A percentile compares a stretch with the other conserved stretches of the same genome.
Conservation (phyloP, 805 yeast genomes). For the Candida schatavii region DNA sequence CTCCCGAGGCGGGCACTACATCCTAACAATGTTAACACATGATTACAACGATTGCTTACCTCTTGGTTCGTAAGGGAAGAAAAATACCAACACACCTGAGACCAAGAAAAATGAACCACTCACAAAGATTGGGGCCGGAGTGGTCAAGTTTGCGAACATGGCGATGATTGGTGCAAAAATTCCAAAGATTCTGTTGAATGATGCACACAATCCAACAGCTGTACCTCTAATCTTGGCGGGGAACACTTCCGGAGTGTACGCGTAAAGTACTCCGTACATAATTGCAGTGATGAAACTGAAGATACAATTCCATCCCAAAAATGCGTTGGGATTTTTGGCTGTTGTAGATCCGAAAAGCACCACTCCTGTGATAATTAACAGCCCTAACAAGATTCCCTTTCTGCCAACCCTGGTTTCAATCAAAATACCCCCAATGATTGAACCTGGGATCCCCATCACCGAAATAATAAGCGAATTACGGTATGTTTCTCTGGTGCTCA, state of each 20-base stretch:
- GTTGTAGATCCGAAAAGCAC: constrained; percentile 63
- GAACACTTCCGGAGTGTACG: constrained; percentile 65
- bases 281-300: constrained; percentile 49
- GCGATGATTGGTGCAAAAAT: constrained; percentile 57
- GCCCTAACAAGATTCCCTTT: constrained; percentile 53
- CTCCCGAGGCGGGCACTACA: no score
- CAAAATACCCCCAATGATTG: constrained; percentile 29
- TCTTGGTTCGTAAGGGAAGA: constrained; percentile 28
- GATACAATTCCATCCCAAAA: constrained; percentile 47
- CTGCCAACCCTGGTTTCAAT: constrained; percentile 46
- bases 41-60: constrained; percentile 14
- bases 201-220: constrained; percentile 59
- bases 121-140: constrained; percentile 60
- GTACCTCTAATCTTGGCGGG: constrained; percentile 51
- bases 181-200: constrained; percentile 50
- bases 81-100: constrained; percentile 34
- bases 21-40: background rate
- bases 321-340: constrained; percentile 48
- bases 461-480: constrained; percentile 31
- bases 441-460: constrained; percentile 32
- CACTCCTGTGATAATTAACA: constrained; percentile 54
- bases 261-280: constrained; percentile 58
- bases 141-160: constrained; percentile 51
- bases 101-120: constrained; percentile 54
- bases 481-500: constrained; percentile 31